A percentile compares a stretch with the other conserved stretches of the same genome.
Conservation (phyloP, 78 protist genomes). For the Emiliania huxleyi region DNA sequence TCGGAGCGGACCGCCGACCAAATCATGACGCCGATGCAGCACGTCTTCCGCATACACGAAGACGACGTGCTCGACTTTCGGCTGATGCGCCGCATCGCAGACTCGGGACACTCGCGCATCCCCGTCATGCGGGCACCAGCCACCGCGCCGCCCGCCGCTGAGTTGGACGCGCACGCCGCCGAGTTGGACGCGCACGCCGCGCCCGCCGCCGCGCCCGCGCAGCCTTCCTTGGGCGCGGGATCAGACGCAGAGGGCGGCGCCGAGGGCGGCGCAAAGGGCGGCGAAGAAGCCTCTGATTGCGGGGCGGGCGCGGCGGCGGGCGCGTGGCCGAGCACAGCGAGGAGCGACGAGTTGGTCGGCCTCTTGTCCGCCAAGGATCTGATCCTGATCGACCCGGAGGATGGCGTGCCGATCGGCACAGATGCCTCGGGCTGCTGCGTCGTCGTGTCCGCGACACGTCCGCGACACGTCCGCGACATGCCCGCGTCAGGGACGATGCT, state of each 20-base stretch:
- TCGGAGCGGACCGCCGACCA: neutral
- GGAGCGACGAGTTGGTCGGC: conserved; percentile 67
- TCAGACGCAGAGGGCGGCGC: neutral
- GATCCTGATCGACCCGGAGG: conserved; percentile 78
- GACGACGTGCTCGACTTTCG: conserved; percentile 54
- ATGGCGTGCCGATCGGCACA: conserved; percentile 57
- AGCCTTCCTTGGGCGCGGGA: too few relatives aligned
- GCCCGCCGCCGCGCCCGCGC: neutral
- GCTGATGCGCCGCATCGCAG: conserved; percentile 54
- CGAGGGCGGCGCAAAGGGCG: neutral
- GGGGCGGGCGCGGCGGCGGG: neutral
- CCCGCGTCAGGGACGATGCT: too few relatives aligned
- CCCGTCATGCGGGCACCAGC: conserved; percentile 71
- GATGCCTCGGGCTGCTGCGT: too few relatives aligned
- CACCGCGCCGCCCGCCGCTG: neutral
- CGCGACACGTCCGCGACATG: too few relatives aligned
- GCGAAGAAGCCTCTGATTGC: neutral
- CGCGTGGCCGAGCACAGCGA: neutral
- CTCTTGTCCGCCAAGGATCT: conserved; percentile 77
- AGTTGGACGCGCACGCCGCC: neutral
- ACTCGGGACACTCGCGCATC: conserved; percentile 77
- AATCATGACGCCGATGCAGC: neutral
- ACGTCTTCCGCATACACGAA: neutral
- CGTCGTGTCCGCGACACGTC: too few relatives aligned
- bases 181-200: too few relatives aligned